Conservation (phyloP, 2,329 filamentous ascomycete genomes). For the Corinectria fuckeliana region DNA sequence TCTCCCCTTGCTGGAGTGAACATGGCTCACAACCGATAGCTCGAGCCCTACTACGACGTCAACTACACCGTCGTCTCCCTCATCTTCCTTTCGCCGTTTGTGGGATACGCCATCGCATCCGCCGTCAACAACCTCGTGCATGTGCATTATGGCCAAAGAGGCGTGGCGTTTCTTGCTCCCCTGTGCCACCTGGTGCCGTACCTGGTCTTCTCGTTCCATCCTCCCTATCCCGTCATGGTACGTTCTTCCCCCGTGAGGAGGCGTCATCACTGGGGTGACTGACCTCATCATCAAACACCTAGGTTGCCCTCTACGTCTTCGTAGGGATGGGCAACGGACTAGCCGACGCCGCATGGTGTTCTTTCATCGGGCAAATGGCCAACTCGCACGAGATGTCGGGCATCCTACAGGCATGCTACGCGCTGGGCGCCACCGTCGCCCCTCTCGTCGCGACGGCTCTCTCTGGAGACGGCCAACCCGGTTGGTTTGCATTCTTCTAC, state of each 20-base stretch:
- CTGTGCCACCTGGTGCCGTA: slow-evolving; percentile 68
- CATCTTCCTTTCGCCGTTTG: slow-evolving; percentile 69
- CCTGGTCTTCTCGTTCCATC: slow-evolving; percentile 67
- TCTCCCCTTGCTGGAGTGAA: neutral
- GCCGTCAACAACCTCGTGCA: slow-evolving; percentile 61
- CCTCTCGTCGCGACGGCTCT: slow-evolving; percentile 74
- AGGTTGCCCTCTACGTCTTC: slow-evolving; percentile 52
- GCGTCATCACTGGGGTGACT: neutral
- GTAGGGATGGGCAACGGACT: slow-evolving; percentile 76
- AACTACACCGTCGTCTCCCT: slow-evolving; percentile 68
- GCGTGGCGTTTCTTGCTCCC: slow-evolving; percentile 68
- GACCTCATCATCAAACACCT: neutral
- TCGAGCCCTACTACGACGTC: slow-evolving; percentile 61
- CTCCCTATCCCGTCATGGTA: slow-evolving; percentile 71
- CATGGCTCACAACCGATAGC: slow-evolving; percentile 17
- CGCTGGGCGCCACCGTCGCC: slow-evolving; percentile 70
- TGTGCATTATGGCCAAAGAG: slow-evolving; percentile 44
- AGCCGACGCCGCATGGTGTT: slow-evolving; percentile 62
- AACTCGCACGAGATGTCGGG: slow-evolving; percentile 74
- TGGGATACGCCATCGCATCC: slow-evolving; percentile 69
- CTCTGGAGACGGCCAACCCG: slow-evolving; percentile 59
- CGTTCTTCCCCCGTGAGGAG: neutral
- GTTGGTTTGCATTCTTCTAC: slow-evolving; percentile 78
- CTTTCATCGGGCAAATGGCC: slow-evolving; percentile 68
- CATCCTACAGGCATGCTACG: slow-evolving; percentile 72